These are phyloP conservation scores for Ophiostoma novo-ulmi DNA, from an alignment of 2,329 filamentous ascomycete species.

Conservation along the genomic window DNA sequence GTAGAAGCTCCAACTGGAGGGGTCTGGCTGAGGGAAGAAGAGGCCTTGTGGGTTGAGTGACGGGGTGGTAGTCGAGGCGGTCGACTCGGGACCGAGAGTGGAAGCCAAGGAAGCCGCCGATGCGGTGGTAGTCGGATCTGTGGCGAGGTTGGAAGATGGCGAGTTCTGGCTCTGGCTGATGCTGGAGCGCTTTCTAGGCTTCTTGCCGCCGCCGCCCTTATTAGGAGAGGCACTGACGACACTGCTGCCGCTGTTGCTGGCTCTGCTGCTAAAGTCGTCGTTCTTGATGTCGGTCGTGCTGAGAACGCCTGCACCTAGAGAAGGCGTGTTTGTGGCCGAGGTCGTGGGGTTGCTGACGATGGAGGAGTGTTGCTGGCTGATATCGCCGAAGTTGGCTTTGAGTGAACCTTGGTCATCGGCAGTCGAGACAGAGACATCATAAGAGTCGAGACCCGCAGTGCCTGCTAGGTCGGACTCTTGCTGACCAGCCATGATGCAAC, in stretches of 20 bases:
- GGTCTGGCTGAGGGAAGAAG: slow-evolving; percentile 29
- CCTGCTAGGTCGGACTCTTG: slow-evolving; percentile 23
- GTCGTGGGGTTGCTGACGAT: neutral
- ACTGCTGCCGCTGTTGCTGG: slow-evolving; percentile 20
- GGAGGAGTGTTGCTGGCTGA: slow-evolving; percentile 14
- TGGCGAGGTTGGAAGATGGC: neutral
- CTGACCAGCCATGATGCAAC: slow-evolving; percentile 26
- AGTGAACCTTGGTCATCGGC: slow-evolving; percentile 21
- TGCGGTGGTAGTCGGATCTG: slow-evolving; percentile 22
- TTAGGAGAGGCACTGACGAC: slow-evolving; percentile 7
- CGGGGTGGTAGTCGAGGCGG: slow-evolving; percentile 15
- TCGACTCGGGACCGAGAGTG: neutral
- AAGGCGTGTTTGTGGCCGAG: neutral
- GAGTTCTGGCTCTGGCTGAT: neutral
- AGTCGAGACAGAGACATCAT: slow-evolving; percentile 22
- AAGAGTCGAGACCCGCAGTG: slow-evolving; percentile 28
- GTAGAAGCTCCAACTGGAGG: slow-evolving; percentile 45
- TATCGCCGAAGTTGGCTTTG: slow-evolving; percentile 21
- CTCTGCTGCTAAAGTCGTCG: slow-evolving; percentile 15
- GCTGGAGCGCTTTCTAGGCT: slow-evolving; percentile 16
- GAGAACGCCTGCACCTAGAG: neutral
- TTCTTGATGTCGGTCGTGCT: slow-evolving; percentile 15
- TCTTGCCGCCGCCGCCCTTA: neutral
- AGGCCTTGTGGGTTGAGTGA: slow-evolving; percentile 8
- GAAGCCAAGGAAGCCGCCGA: slow-evolving; percentile 28